Conservation (phyloP, 2,329 filamentous ascomycete genomes). For the Trichoderma pleuroti region DNA sequence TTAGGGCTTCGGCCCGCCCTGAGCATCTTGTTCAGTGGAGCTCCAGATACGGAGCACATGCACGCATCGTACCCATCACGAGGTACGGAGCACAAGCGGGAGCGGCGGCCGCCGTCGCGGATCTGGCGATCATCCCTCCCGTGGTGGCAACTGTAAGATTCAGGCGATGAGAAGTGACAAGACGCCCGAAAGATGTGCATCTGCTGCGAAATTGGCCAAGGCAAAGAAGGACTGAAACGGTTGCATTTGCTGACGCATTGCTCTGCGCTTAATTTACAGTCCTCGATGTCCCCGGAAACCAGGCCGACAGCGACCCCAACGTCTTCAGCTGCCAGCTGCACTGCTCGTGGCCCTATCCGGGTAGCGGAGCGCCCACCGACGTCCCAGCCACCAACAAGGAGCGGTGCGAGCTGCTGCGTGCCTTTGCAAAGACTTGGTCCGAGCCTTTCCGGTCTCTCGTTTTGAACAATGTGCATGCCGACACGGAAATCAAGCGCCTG, state of each 20-base stretch:
- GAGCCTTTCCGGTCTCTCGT: slow-evolving; percentile 47
- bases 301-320: slow-evolving; percentile 28
- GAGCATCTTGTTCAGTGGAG: background rate
- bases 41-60: background rate
- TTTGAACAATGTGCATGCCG: slow-evolving; percentile 36
- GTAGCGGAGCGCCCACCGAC: slow-evolving; percentile 32
- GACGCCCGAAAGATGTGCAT: background rate
- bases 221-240: background rate
- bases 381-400: slow-evolving; percentile 40
- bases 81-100: background rate
- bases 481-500: slow-evolving; percentile 43
- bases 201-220: background rate
- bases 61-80: background rate
- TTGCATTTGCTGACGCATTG: background rate
- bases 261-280: slow-evolving; percentile 31
- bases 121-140: slow-evolving; percentile 8
- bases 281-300: slow-evolving; percentile 47
- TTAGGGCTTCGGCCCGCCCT: background rate
- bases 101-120: slow-evolving; percentile 15
- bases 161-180: slow-evolving; percentile 2
- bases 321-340: slow-evolving; percentile 48
- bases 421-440: slow-evolving; percentile 44
- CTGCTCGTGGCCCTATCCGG: slow-evolving; percentile 47
- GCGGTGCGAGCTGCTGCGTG: slow-evolving; percentile 41
- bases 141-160: background rate